Conservation (phyloP, 2,329 filamentous ascomycete genomes). For the Passalora sequoiae region DNA sequence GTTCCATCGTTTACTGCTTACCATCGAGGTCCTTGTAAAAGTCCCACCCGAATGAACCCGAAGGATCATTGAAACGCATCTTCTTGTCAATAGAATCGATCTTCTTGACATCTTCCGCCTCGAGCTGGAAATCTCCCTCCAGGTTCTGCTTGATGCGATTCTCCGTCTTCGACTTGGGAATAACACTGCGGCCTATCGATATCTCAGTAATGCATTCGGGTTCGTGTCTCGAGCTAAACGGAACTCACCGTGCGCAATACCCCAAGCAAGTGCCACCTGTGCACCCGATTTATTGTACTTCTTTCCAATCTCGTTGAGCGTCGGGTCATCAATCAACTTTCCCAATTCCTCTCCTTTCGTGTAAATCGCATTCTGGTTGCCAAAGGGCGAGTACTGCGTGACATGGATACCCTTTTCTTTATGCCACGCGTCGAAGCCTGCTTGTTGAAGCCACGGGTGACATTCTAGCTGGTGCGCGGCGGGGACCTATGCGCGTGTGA, state of each 20-base stretch:
- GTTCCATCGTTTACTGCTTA: slow-evolving; percentile 7
- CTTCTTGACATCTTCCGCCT: slow-evolving; percentile 52
- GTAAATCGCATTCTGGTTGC: slow-evolving; percentile 51
- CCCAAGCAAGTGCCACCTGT: slow-evolving; percentile 53
- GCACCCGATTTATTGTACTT: slow-evolving; percentile 49
- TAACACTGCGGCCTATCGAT: slow-evolving; percentile 39
- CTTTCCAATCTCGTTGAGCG: slow-evolving; percentile 48
- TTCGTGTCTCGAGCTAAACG: too few relatives aligned
- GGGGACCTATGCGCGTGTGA: slow-evolving; percentile 23
- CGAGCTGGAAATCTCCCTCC: slow-evolving; percentile 54
- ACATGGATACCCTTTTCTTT: slow-evolving; percentile 49
- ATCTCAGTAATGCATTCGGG: too few relatives aligned
- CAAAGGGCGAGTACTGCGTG: slow-evolving; percentile 53
- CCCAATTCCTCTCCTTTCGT: slow-evolving; percentile 39
- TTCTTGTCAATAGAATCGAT: slow-evolving; percentile 56
- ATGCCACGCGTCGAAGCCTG: slow-evolving; percentile 46
- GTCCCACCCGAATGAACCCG: slow-evolving; percentile 51
- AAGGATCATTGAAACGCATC: slow-evolving; percentile 58
- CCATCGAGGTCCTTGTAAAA: slow-evolving; percentile 45
- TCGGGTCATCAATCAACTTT: slow-evolving; percentile 50
- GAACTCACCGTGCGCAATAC: slow-evolving; percentile 42
- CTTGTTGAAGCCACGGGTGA: slow-evolving; percentile 52
- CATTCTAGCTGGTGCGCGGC: slow-evolving; percentile 46
- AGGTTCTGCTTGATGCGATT: slow-evolving; percentile 33
- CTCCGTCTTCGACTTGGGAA: slow-evolving; percentile 50